phyloP scores from a whole-genome alignment of 2,329 filamentous ascomycete genomes.

The Aspergillus alliaceus region DNA sequence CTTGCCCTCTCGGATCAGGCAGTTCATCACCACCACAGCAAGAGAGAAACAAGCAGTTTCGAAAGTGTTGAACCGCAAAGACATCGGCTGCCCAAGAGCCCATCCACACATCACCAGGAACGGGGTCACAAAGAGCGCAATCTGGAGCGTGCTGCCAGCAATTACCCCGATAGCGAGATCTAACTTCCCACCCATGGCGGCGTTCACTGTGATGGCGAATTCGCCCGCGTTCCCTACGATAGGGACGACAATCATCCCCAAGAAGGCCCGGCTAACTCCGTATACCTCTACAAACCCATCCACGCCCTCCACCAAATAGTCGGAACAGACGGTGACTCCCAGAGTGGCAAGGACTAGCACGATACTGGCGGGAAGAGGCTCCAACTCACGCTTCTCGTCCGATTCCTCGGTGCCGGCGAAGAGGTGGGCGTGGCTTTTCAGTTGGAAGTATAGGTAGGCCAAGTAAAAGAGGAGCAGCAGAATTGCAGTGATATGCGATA shows the following conservation, averaged over 20 bases:
- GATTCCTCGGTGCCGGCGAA: slow-evolving; percentile 16
- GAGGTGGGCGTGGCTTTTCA: slow-evolving; percentile 31
- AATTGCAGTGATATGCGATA: slow-evolving; percentile 55
- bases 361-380: slow-evolving; percentile 15
- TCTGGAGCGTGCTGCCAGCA: slow-evolving; percentile 56
- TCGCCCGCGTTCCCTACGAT: slow-evolving; percentile 60
- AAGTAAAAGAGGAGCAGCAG: slow-evolving; percentile 55
- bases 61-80: slow-evolving; percentile 19
- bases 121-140: slow-evolving; percentile 57
- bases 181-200: slow-evolving; percentile 59
- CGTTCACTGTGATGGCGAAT: slow-evolving; percentile 56
- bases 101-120: slow-evolving; percentile 59
- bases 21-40: slow-evolving; percentile 22
- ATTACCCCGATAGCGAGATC: slow-evolving; percentile 57
- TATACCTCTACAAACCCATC: slow-evolving; percentile 54
- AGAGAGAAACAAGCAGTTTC: slow-evolving; percentile 20
- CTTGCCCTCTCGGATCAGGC: slow-evolving; percentile 19
- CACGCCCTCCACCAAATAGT: slow-evolving; percentile 54
- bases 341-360: slow-evolving; percentile 19
- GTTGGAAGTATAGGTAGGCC: slow-evolving; percentile 57
- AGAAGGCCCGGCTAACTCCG: slow-evolving; percentile 56
- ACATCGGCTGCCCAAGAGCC: slow-evolving; percentile 54
- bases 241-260: slow-evolving; percentile 57
- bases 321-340: slow-evolving; percentile 19
- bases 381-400: slow-evolving; percentile 12